Conservation (phyloP, 1,139 yeast species). For the Taphrina flavorubra region DNA sequence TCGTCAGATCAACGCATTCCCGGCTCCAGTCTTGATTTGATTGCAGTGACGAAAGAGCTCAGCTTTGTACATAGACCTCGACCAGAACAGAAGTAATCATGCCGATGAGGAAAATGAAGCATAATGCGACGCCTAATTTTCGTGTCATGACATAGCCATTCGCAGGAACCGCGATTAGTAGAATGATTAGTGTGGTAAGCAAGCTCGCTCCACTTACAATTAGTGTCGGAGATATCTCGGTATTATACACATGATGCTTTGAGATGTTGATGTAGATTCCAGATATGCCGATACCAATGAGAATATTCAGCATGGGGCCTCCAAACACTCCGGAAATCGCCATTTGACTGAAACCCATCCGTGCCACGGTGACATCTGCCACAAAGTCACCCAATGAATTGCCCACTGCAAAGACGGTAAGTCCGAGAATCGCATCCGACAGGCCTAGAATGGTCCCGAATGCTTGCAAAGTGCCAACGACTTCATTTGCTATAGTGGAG, state of each 20-base stretch:
- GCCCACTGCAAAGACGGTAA: slow-evolving; percentile 89
- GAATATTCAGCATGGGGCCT: slow-evolving; percentile 74
- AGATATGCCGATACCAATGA: slow-evolving; percentile 70
- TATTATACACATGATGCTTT: slow-evolving; percentile 48
- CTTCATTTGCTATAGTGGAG: slow-evolving; percentile 74
- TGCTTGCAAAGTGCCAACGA: slow-evolving; percentile 70
- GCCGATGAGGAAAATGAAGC: slow-evolving; percentile 62
- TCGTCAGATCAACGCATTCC: not conserved
- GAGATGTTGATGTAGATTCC: slow-evolving; percentile 55
- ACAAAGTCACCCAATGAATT: slow-evolving; percentile 89
- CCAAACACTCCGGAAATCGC: slow-evolving; percentile 96
- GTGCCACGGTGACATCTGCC: slow-evolving; percentile 81
- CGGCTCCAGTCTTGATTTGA: not conserved
- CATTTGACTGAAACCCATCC: slow-evolving; percentile 87
- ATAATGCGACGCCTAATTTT: slow-evolving; percentile 61
- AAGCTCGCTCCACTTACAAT: slow-evolving; percentile 61
- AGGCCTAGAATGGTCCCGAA: slow-evolving; percentile 65
- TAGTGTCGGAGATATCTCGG: slow-evolving; percentile 59
- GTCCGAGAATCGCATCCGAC: slow-evolving; percentile 81
- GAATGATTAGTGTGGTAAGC: slow-evolving; percentile 60
- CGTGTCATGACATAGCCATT: slow-evolving; percentile 71
- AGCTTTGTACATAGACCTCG: slow-evolving; percentile 21
- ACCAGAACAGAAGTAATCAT: slow-evolving; percentile 46
- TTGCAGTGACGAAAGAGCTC: not conserved
- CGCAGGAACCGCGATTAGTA: slow-evolving; percentile 63